phyloP scores from a whole-genome alignment of 495 filamentous ascomycete genomes.

The Penicillium angulare region DNA sequence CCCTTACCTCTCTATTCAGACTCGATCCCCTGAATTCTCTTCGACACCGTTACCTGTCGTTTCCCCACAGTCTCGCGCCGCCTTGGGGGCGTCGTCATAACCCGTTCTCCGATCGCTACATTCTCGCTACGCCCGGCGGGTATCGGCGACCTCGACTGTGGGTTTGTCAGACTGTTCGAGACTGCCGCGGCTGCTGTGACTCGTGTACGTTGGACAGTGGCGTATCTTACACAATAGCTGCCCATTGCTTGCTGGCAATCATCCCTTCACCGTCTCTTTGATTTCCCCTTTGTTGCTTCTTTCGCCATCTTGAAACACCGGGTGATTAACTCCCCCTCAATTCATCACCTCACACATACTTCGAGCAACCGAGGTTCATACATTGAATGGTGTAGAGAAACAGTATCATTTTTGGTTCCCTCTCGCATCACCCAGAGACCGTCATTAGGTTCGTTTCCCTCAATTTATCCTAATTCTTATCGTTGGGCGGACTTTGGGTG shows the following conservation, averaged over 20 bases:
- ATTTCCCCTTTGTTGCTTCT: neutral
- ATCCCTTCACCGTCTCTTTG: neutral
- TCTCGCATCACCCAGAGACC: neutral
- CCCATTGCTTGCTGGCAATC: neutral
- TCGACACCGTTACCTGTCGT: neutral
- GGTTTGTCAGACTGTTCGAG: conserved; percentile 19
- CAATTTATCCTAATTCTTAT: too few species aligned
- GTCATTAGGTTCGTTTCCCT: neutral
- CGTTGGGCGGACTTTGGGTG: neutral
- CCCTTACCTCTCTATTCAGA: conserved; percentile 7
- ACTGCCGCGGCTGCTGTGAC: neutral
- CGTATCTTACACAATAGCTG: neutral
- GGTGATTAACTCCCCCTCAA: neutral
- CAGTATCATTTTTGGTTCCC: neutral
- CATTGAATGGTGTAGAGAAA: neutral
- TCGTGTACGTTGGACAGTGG: neutral
- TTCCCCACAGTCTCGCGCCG: neutral
- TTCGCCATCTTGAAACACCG: neutral
- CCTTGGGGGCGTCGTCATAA: conserved; percentile 2
- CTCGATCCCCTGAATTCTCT: conserved; percentile 1
- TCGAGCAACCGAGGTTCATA: neutral
- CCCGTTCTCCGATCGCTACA: neutral
- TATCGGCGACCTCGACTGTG: conserved; percentile 19
- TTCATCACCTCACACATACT: neutral
- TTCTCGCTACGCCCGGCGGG: conserved; percentile 17